Percentiles rank a stretch among this genome's conserved stretches.
These are phyloP conservation scores for Choiromyces venosus DNA, from an alignment of 495 filamentous ascomycete genomes.

Conservation along the genomic window DNA sequence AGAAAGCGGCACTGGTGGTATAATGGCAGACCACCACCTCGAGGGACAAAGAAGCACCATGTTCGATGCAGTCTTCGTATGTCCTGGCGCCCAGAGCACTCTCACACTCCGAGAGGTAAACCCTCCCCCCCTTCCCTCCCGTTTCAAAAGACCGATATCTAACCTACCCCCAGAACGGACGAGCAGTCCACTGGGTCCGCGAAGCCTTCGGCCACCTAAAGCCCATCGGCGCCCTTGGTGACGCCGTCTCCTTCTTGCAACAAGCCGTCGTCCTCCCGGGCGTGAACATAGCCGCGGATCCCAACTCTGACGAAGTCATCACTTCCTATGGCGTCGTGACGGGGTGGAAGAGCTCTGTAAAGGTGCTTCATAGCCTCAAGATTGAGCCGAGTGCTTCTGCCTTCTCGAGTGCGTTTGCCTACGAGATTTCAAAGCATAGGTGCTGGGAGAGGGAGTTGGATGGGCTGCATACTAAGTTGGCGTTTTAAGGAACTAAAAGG, in stretches of 20 bases:
- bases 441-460: slow-evolving; percentile 40
- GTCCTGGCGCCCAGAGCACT: slow-evolving; percentile 63
- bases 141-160: background rate
- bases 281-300: slow-evolving; percentile 29
- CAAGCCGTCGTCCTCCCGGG: slow-evolving; percentile 38
- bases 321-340: slow-evolving; percentile 70
- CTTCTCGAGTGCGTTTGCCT: slow-evolving; percentile 31
- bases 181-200: slow-evolving; percentile 75
- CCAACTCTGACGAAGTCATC: slow-evolving; percentile 48
- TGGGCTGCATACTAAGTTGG: slow-evolving; percentile 36
- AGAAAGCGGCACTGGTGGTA: slow-evolving; percentile 45
- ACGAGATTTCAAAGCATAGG: slow-evolving; percentile 39
- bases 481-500: slow-evolving; percentile 31
- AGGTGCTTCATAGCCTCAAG: slow-evolving; percentile 52
- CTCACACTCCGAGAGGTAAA: slow-evolving; percentile 45
- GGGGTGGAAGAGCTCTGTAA: slow-evolving; percentile 48
- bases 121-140: background rate
- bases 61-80: slow-evolving; percentile 78
- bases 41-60: slow-evolving; percentile 77
- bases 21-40: slow-evolving; percentile 72
- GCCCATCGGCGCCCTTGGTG: slow-evolving; percentile 74
- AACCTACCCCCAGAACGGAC: slow-evolving; percentile 54
- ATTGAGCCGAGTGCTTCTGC: slow-evolving; percentile 54
- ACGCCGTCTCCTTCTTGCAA: slow-evolving; percentile 57
- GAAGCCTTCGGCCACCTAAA: slow-evolving; percentile 88